A percentile compares a stretch with the other conserved stretches of the same genome.
phyloP scores from a whole-genome alignment of 176 grass and related monocot genomes.

The Oryza glumipatula region DNA sequence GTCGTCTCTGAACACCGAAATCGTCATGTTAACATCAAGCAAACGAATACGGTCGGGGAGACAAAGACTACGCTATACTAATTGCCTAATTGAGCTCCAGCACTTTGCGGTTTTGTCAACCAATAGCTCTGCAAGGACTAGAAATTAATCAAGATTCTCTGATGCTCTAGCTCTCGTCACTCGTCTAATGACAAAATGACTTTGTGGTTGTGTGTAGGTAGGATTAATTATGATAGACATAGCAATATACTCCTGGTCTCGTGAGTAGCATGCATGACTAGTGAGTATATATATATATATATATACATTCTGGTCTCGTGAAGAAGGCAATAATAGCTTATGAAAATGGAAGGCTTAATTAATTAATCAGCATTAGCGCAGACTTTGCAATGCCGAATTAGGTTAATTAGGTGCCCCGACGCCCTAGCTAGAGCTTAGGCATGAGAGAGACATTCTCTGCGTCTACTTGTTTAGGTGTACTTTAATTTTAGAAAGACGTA shows the following conservation, averaged over 20 bases:
- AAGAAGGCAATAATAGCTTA: background rate
- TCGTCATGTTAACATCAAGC: background rate
- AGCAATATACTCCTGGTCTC: too few relatives aligned
- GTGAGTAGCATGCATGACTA: background rate
- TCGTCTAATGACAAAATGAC: background rate
- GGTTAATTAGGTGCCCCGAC: background rate
- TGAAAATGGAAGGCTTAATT: background rate
- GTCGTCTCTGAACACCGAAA: conserved; percentile 48
- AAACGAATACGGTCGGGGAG: background rate
- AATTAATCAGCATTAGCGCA: background rate
- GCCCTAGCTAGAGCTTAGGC: background rate
- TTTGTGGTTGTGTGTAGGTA: background rate
- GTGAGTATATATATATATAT: background rate
- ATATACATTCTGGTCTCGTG: background rate
- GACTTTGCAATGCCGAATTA: background rate
- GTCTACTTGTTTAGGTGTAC: background rate
- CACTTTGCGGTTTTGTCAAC: background rate
- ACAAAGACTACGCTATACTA: background rate
- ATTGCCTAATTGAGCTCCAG: background rate
- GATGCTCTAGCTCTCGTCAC: background rate
- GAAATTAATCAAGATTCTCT: background rate
- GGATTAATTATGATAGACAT: background rate
- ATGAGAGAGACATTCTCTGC: background rate
- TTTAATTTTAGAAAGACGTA: background rate
- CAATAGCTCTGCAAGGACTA: background rate